Percentiles rank a stretch among this genome's conserved stretches.
These are phyloP conservation scores for Pezicula radicicola DNA, from an alignment of 2,329 filamentous ascomycete species.

Conservation along the genomic window DNA sequence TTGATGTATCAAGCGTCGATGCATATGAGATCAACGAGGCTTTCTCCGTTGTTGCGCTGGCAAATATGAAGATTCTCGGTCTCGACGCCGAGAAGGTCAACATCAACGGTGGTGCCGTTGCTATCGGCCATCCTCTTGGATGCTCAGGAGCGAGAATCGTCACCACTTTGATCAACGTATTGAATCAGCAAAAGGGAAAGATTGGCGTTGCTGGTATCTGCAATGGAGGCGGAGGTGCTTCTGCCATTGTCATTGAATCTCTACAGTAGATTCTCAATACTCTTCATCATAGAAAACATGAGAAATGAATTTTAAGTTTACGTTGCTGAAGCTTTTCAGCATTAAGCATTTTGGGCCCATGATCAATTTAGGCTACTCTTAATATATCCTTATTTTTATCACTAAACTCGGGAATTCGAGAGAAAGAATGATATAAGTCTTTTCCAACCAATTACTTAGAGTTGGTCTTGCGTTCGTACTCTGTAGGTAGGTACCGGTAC, in stretches of 20 bases:
- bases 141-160: slow-evolving; percentile 92
- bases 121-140: slow-evolving; percentile 91
- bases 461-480: too few species aligned
- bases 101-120: slow-evolving; percentile 90
- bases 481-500: too few species aligned
- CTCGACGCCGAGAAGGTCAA: slow-evolving; percentile 86
- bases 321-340: background rate
- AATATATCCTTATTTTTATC: too few species aligned
- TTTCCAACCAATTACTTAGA: too few species aligned
- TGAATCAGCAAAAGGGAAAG: slow-evolving; percentile 89
- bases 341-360: too few species aligned
- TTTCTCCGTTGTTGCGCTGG: slow-evolving; percentile 93
- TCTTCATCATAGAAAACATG: background rate
- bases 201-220: slow-evolving; percentile 93
- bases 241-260: slow-evolving; percentile 83
- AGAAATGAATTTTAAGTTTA: too few species aligned
- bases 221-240: slow-evolving; percentile 96
- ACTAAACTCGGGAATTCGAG: too few species aligned
- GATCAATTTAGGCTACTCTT: too few species aligned
- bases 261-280: slow-evolving; percentile 21
- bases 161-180: slow-evolving; percentile 82
- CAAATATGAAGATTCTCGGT: slow-evolving; percentile 89
- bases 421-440: too few species aligned
- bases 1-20: slow-evolving; percentile 76
- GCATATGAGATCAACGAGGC: slow-evolving; percentile 99